Evolutionary conservation across 352 stramenopile genomes (phyloP).

Genomic region (Globisporangium spinosum): DNA sequence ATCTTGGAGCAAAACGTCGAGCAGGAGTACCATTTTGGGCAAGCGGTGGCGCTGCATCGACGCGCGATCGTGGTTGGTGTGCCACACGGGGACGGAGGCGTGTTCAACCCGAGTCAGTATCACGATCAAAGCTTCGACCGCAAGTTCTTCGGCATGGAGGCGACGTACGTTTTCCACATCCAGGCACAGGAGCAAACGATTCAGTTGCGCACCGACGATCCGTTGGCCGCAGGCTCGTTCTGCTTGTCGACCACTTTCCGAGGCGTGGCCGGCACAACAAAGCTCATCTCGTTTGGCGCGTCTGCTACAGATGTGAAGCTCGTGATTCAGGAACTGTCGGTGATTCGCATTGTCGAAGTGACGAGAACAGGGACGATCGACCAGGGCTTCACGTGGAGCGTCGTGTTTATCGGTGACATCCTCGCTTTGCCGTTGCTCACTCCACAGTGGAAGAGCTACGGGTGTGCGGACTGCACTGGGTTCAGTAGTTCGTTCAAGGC

Average conservation of each 20-base stretch:
- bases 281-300: constrained; percentile 55
- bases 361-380: constrained; percentile 62
- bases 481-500: constrained; percentile 71
- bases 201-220: constrained; percentile 48
- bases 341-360: constrained; percentile 84
- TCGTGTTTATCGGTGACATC: constrained; percentile 84
- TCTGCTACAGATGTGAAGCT: constrained; percentile 66
- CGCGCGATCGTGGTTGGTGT: constrained; percentile 89
- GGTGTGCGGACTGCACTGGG: constrained; percentile 57
- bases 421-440: constrained; percentile 51
- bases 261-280: constrained; percentile 55
- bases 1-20: constrained; percentile 74
- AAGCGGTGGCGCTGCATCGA: constrained; percentile 72
- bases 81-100: constrained; percentile 79
- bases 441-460: constrained; percentile 57
- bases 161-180: constrained; percentile 73
- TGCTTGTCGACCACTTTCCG: constrained; percentile 61
- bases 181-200: constrained; percentile 74
- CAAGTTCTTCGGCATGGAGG: constrained; percentile 61
- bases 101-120: constrained; percentile 49
- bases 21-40: constrained; percentile 88
- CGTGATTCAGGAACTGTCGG: constrained; percentile 75
- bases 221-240: constrained; percentile 71
- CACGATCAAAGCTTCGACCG: constrained; percentile 54
- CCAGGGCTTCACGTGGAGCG: constrained; percentile 73